phyloP scores from a whole-genome alignment of 2,329 filamentous ascomycete species.

The Alternaria sp. region DNA sequence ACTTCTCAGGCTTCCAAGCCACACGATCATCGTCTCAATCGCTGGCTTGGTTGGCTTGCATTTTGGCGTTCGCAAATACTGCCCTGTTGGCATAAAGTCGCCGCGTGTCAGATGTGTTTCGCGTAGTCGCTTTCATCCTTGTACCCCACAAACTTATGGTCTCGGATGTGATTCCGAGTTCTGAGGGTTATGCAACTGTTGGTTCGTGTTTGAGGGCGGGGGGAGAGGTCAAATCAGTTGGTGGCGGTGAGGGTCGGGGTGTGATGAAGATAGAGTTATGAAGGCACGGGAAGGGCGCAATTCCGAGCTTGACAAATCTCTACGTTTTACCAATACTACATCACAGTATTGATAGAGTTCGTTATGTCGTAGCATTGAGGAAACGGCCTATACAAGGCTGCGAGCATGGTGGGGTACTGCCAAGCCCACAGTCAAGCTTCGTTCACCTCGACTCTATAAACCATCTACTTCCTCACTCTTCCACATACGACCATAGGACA shows the following conservation, averaged over 20 bases:
- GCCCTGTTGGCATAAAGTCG: neutral
- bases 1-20: neutral
- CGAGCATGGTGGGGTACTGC: neutral
- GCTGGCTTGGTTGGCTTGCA: neutral
- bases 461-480: neutral
- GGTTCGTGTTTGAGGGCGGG: neutral
- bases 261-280: neutral
- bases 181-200: neutral
- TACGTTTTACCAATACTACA: neutral
- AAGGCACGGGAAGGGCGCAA: neutral
- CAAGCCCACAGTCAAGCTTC: neutral
- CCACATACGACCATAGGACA: neutral
- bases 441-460: neutral
- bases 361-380: neutral
- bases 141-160: neutral
- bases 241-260: neutral
- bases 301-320: neutral
- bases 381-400: neutral
- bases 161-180: neutral
- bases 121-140: neutral
- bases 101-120: neutral
- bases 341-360: neutral
- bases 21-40: neutral
- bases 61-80: neutral
- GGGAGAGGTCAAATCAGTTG: neutral